Evolutionary conservation across 192 early-diverging fungal species (phyloP).

Genomic region (Coemansia sp.): DNA sequence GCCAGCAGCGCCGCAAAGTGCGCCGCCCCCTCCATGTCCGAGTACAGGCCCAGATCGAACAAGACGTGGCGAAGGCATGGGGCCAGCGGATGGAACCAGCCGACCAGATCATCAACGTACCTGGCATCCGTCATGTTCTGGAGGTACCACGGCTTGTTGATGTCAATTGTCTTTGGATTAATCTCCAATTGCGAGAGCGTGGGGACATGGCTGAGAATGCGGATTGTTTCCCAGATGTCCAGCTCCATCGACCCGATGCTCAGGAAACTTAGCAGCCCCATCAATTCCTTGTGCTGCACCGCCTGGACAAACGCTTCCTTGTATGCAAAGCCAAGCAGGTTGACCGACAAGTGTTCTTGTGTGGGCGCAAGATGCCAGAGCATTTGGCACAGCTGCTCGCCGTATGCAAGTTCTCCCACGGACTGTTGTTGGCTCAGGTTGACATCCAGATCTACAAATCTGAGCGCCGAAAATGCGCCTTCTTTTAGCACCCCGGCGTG

Average conservation of each 20-base stretch:
- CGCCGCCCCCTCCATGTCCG: conserved; percentile 17
- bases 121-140: neutral
- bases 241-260: neutral
- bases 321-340: conserved; percentile 13
- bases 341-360: conserved; percentile 2
- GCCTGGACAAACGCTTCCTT: conserved; percentile 7
- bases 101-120: neutral
- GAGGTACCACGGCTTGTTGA: conserved; percentile 1
- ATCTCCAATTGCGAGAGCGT: conserved; percentile 15
- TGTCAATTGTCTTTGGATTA: conserved; percentile 12
- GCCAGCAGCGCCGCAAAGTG: conserved; percentile 26
- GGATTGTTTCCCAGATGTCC: neutral
- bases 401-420: neutral
- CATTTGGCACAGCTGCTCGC: conserved; percentile 5
- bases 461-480: neutral
- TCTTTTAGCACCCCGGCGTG: neutral
- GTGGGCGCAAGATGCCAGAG: conserved; percentile 11
- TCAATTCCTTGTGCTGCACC: neutral
- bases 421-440: conserved; percentile 16
- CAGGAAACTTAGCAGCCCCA: neutral
- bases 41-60: conserved; percentile 14
- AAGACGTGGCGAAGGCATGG: conserved; percentile 12
- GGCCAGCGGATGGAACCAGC: neutral
- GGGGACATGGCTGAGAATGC: neutral
- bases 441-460: conserved; percentile 8